Evolutionary conservation across 169 alveolate species (phyloP).

Genomic region (Toxoplasma gondii): DNA sequence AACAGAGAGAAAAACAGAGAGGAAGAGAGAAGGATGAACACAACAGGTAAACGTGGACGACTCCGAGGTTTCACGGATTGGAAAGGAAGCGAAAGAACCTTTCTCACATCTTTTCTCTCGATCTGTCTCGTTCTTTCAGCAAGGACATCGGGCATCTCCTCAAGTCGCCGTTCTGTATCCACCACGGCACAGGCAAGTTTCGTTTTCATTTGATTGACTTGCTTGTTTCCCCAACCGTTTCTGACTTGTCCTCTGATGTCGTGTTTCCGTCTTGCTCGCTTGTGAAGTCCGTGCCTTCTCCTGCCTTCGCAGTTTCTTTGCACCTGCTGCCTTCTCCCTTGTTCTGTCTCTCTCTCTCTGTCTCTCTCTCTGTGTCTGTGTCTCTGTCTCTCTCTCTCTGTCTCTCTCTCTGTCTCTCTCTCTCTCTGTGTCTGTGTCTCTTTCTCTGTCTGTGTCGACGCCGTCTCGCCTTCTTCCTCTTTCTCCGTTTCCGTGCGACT

Average conservation of each 20-base stretch:
- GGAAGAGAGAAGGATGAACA: not conserved
- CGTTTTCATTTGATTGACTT: not conserved
- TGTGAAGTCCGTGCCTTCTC: too few relatives aligned
- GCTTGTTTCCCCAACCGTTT: not conserved
- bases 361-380: too few relatives aligned
- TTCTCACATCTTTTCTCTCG: not conserved
- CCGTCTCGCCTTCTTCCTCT: not conserved
- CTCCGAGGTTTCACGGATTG: not conserved
- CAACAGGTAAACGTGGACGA: too few relatives aligned
- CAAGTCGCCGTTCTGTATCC: conserved; percentile 92
- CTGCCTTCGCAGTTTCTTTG: too few relatives aligned
- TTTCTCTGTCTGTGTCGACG: not conserved
- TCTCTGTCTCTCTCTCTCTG: too few relatives aligned
- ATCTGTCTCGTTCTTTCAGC: conserved; percentile 48
- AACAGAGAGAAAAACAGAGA: too few relatives aligned
- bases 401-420: too few relatives aligned
- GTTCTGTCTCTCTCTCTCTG: too few relatives aligned
- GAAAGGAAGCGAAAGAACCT: not conserved
- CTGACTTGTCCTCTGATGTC: too few relatives aligned
- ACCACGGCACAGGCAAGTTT: conserved; percentile 86
- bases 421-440: not conserved
- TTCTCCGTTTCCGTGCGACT: too few relatives aligned
- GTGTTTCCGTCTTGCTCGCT: too few relatives aligned
- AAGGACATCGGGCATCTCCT: conserved; percentile 90
- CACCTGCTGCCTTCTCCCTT: too few relatives aligned